phyloP scores from a whole-genome alignment of 129 eudicot species.

The Chrysanthemum lavandulifolium region DNA sequence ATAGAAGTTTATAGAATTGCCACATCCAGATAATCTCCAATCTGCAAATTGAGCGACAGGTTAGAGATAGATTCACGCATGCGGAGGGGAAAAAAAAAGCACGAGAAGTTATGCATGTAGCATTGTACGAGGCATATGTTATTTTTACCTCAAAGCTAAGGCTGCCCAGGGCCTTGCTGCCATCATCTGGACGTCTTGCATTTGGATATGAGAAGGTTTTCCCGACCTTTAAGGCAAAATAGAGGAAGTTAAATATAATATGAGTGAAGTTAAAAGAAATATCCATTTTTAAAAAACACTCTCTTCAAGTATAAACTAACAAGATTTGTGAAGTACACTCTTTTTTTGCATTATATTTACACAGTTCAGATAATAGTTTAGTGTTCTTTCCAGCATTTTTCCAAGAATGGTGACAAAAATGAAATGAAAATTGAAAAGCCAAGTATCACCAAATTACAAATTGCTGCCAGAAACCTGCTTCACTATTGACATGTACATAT shows the following conservation, averaged over 20 bases:
- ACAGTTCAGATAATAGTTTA: too few relatives aligned
- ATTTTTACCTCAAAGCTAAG: slow-evolving; percentile 64
- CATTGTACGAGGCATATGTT: too few relatives aligned
- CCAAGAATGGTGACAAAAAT: too few relatives aligned
- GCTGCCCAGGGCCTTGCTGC: slow-evolving; percentile 60
- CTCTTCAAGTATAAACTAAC: too few relatives aligned
- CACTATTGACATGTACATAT: too few relatives aligned
- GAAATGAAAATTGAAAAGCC: background rate
- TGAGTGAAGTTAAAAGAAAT: too few relatives aligned
- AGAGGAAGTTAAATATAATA: background rate
- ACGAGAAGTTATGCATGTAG: too few relatives aligned
- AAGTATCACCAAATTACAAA: background rate
- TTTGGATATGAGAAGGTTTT: slow-evolving; percentile 60
- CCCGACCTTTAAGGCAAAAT: slow-evolving; percentile 54
- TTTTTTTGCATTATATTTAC: too few relatives aligned
- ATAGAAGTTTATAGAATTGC: slow-evolving; percentile 51
- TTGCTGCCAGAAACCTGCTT: background rate
- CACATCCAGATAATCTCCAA: slow-evolving; percentile 90
- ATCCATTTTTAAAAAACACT: too few relatives aligned
- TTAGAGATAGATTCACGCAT: slow-evolving; percentile 14
- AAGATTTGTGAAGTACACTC: too few relatives aligned
- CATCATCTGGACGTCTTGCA: slow-evolving; percentile 65
- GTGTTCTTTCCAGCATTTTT: too few relatives aligned
- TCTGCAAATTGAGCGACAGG: slow-evolving; percentile 43
- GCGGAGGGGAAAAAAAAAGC: background rate